These are phyloP conservation scores for Antitrichia curtipendula DNA, from an alignment of 225 moss, liverwort and hornwort species.

Conservation along the genomic window DNA sequence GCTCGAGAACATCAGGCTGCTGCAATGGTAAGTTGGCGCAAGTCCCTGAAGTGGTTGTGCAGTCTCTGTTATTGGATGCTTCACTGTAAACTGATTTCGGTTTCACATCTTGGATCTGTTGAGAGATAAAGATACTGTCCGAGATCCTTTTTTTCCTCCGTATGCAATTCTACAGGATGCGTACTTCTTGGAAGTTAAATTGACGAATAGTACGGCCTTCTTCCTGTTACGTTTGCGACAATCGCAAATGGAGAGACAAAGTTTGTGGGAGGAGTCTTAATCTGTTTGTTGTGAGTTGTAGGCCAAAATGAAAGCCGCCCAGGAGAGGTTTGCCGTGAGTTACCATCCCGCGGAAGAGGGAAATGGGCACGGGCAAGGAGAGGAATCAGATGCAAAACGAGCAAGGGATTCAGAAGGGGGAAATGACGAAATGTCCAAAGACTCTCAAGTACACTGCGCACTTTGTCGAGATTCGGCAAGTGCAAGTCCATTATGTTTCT, in stretches of 20 bases:
- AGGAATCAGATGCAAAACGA: conserved; percentile 41
- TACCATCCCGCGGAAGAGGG: conserved; percentile 28
- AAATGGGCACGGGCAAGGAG: conserved; percentile 33
- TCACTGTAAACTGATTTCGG: neutral
- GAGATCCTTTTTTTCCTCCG: neutral
- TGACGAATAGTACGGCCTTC: neutral
- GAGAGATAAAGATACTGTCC: neutral
- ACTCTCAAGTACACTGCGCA: conserved; percentile 54
- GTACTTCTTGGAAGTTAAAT: neutral
- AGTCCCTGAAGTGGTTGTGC: neutral
- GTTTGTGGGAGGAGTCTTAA: neutral
- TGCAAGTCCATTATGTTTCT: conserved; percentile 82
- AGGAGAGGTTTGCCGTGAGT: conserved; percentile 71
- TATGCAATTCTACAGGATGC: neutral
- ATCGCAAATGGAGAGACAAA: neutral
- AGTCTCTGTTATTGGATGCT: neutral
- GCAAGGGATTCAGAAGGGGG: conserved; percentile 38
- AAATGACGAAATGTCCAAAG: conserved; percentile 33
- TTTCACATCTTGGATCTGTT: neutral
- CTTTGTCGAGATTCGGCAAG: conserved; percentile 83
- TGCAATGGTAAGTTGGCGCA: conserved; percentile 42
- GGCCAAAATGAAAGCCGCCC: conserved; percentile 96
- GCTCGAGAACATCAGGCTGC: conserved; percentile 73
- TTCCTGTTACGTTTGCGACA: neutral
- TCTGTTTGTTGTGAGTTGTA: conserved; percentile 11